These are phyloP conservation scores for Colletotrichum costaricense DNA, from an alignment of 2,329 filamentous ascomycete genomes.

Conservation along the genomic window DNA sequence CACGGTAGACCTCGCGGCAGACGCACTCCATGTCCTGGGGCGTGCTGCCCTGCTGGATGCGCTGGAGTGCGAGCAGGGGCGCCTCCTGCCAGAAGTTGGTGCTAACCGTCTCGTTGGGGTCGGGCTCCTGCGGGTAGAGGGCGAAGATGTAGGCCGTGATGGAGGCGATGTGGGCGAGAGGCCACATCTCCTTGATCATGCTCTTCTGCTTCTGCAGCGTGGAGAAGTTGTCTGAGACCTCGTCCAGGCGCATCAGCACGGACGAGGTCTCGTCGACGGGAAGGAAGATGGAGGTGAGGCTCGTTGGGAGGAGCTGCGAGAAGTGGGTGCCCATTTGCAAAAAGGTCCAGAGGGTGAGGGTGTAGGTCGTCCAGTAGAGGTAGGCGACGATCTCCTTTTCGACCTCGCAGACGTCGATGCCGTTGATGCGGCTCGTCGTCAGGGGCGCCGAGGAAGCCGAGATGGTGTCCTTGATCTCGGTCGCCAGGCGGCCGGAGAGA, in stretches of 20 bases:
- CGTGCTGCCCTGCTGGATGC: slow-evolving; percentile 39
- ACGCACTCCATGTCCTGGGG: slow-evolving; percentile 37
- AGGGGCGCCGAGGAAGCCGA: slow-evolving; percentile 41
- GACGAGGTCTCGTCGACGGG: slow-evolving; percentile 45
- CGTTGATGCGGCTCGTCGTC: slow-evolving; percentile 51
- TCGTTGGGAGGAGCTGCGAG: slow-evolving; percentile 39
- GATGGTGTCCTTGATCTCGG: slow-evolving; percentile 47
- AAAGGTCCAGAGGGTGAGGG: slow-evolving; percentile 51
- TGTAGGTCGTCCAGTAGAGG: slow-evolving; percentile 53
- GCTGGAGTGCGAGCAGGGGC: slow-evolving; percentile 37
- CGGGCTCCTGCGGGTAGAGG: slow-evolving; percentile 39
- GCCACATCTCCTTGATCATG: slow-evolving; percentile 48
- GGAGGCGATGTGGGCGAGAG: slow-evolving; percentile 46
- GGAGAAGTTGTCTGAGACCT: slow-evolving; percentile 50
- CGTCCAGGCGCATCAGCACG: slow-evolving; percentile 46
- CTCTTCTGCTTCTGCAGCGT: slow-evolving; percentile 49
- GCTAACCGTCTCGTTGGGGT: slow-evolving; percentile 29
- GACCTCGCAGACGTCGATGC: slow-evolving; percentile 52
- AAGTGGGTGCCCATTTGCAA: slow-evolving; percentile 47
- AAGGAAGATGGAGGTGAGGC: slow-evolving; percentile 43
- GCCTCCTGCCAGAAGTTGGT: slow-evolving; percentile 40
- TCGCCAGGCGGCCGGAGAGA: slow-evolving; percentile 45
- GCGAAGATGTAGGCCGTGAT: slow-evolving; percentile 45
- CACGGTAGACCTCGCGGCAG: slow-evolving; percentile 43
- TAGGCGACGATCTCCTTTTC: slow-evolving; percentile 52